Evolutionary conservation across 169 alveolate genomes (phyloP), one percentile per base, ranked within the genome.

Genomic region (Prorocentrum cordatum): DNA sequence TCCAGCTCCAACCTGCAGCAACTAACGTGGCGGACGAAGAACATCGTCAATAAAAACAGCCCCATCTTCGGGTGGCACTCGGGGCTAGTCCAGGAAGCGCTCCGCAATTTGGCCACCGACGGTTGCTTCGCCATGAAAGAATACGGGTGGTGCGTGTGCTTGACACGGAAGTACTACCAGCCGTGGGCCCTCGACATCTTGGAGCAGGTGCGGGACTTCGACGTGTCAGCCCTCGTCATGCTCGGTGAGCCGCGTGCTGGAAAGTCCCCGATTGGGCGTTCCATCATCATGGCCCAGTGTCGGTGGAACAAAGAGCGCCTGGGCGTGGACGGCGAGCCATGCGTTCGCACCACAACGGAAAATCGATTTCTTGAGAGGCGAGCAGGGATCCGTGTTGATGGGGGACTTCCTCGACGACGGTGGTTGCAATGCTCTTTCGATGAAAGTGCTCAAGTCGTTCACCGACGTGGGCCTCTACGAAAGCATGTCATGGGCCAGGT

Each of bases 351-450:
- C n/a, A n/a, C n/a, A n/a, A n/a, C n/a, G n/a, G n/a, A n/a, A 75
- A 22, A 32, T 73, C 4, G 85, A 54, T 29, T 75, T 75, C 20
- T 24, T 75, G n/a, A 4, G 86, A 7, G 86, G 86, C 29, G 84
- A 73, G 68, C 68, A 27, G 0, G 84, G 84, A 20, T 33, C 58
- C 14, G 10, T 75, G 10, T 5, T 36, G n/a, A 54, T 58, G 86
- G 86, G 73, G 33, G 62, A 75, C n/a, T 58, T 58, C 45, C 9
- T 75, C 31, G 86, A 54, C 42, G 86, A 75, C 72, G 31, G 70
- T n/a, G 29, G 75, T 33, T 10, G 54, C 22, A 35, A 31, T 45
- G 18, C n/a, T 4, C 47, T 36, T 4, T 7, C 24, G 29, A 58
- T 22, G 42, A 58, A 54, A 12, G 32, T 75, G 71, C 54, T 54